phyloP scores from a whole-genome alignment of 441 rosid species.

The Iberis amara region DNA sequence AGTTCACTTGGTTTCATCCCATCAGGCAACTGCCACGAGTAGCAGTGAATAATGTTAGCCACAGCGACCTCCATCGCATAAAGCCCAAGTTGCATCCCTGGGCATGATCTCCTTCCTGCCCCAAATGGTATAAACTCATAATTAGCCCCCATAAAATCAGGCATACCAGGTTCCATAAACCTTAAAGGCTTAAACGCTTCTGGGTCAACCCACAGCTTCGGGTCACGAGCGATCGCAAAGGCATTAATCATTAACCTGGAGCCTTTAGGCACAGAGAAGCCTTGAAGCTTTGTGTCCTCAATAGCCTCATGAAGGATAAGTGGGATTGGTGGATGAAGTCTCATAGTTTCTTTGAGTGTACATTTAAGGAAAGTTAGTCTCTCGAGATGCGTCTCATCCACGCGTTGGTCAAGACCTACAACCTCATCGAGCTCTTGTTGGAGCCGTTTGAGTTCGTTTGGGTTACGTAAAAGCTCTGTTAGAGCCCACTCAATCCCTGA shows the following conservation, averaged over 20 bases:
- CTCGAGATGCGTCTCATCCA: slow-evolving; percentile 64
- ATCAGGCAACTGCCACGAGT: slow-evolving; percentile 75
- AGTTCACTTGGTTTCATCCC: slow-evolving; percentile 81
- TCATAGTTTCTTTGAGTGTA: slow-evolving; percentile 56
- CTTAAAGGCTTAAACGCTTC: slow-evolving; percentile 63
- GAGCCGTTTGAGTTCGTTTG: slow-evolving; percentile 53
- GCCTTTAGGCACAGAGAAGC: slow-evolving; percentile 56
- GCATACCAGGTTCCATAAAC: slow-evolving; percentile 47
- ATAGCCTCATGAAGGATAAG: slow-evolving; percentile 81
- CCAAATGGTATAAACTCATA: slow-evolving; percentile 87
- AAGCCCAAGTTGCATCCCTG: slow-evolving; percentile 85
- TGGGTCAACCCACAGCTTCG: slow-evolving; percentile 59
- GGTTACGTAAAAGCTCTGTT: slow-evolving; percentile 65
- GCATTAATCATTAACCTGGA: slow-evolving; percentile 74
- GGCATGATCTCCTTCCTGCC: slow-evolving; percentile 82
- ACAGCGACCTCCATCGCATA: slow-evolving; percentile 65
- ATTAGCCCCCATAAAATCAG: slow-evolving; percentile 67
- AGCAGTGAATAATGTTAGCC: slow-evolving; percentile 69
- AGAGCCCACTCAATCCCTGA: slow-evolving; percentile 86
- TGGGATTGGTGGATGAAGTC: slow-evolving; percentile 92
- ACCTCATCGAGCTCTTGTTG: slow-evolving; percentile 68
- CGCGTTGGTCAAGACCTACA: slow-evolving; percentile 70
- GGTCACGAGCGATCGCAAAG: slow-evolving; percentile 71
- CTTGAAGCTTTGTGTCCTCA: slow-evolving; percentile 50
- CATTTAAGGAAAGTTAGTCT: slow-evolving; percentile 58